These are phyloP conservation scores for Blastocystis sp. DNA, from an alignment of 352 stramenopile species.

Conservation along the genomic window DNA sequence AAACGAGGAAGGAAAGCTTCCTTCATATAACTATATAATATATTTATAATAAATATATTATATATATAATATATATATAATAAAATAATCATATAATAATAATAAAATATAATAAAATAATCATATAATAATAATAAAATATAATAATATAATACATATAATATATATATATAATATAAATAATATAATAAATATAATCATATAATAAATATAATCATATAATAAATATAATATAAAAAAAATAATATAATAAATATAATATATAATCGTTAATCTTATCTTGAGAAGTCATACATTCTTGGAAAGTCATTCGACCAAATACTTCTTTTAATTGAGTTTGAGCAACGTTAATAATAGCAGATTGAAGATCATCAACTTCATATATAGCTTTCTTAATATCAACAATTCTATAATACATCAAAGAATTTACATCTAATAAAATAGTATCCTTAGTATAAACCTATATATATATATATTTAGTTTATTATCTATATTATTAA, in stretches of 20 bases:
- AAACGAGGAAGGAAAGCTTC: conserved; percentile 41
- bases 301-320: conserved; percentile 45
- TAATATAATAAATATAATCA: too few species aligned
- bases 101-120: too few species aligned
- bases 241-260: too few species aligned
- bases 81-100: too few species aligned
- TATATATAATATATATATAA: too few species aligned
- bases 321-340: conserved; percentile 45
- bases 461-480: not conserved
- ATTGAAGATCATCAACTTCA: conserved; percentile 44
- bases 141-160: too few species aligned
- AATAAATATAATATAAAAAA: too few species aligned
- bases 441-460: conserved; percentile 30
- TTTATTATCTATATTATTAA: too few species aligned
- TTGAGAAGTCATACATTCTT: conserved; percentile 42
- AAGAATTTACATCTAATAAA: conserved; percentile 40
- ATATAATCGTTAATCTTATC: conserved; percentile 40
- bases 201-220: too few species aligned
- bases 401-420: conserved; percentile 45
- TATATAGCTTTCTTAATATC: conserved; percentile 44
- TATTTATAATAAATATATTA: too few species aligned
- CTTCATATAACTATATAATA: conserved; percentile 40
- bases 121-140: too few species aligned
- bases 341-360: conserved; percentile 42
- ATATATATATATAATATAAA: too few species aligned